Evolutionary conservation across 2,329 filamentous ascomycete genomes (phyloP).

Genomic region (Penicillium brasilianum): DNA sequence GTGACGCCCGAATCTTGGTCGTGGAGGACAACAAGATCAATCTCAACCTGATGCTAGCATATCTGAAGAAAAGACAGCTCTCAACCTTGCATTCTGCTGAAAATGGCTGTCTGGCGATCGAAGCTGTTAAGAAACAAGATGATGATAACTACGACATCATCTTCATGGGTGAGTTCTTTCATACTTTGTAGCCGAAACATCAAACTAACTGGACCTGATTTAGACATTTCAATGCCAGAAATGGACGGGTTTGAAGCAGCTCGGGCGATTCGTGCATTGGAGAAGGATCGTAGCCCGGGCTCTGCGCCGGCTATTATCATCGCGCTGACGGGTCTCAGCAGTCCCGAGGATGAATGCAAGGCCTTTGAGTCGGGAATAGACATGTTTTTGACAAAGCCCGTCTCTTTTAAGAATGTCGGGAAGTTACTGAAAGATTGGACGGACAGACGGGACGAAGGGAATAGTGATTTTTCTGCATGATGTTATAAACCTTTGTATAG

Average conservation of each 20-base stretch:
- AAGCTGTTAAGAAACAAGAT: slow-evolving; percentile 36
- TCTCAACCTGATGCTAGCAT: slow-evolving; percentile 46
- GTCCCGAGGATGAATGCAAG: slow-evolving; percentile 45
- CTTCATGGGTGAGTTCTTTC: slow-evolving; percentile 35
- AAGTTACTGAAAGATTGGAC: slow-evolving; percentile 41
- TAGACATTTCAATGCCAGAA: slow-evolving; percentile 55
- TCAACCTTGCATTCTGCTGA: slow-evolving; percentile 43
- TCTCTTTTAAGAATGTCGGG: slow-evolving; percentile 49
- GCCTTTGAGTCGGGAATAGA: slow-evolving; percentile 49
- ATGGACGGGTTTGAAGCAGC: slow-evolving; percentile 55
- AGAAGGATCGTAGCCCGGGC: slow-evolving; percentile 25
- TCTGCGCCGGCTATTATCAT: slow-evolving; percentile 44
- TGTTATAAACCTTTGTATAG: neutral
- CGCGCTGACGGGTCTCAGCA: slow-evolving; percentile 51
- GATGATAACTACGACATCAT: slow-evolving; percentile 47
- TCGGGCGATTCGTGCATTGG: slow-evolving; percentile 44
- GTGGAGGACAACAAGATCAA: slow-evolving; percentile 54
- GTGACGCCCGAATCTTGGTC: slow-evolving; percentile 40
- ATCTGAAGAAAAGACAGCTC: slow-evolving; percentile 43
- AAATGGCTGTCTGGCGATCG: slow-evolving; percentile 48
- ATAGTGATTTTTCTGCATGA: neutral
- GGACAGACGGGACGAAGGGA: neutral
- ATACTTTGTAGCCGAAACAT: no score
- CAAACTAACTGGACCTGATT: neutral
- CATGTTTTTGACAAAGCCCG: slow-evolving; percentile 53